A percentile compares a stretch with the other conserved stretches of the same genome.
phyloP scores from a whole-genome alignment of 2,329 filamentous ascomycete genomes.

The Alternaria sp. region DNA sequence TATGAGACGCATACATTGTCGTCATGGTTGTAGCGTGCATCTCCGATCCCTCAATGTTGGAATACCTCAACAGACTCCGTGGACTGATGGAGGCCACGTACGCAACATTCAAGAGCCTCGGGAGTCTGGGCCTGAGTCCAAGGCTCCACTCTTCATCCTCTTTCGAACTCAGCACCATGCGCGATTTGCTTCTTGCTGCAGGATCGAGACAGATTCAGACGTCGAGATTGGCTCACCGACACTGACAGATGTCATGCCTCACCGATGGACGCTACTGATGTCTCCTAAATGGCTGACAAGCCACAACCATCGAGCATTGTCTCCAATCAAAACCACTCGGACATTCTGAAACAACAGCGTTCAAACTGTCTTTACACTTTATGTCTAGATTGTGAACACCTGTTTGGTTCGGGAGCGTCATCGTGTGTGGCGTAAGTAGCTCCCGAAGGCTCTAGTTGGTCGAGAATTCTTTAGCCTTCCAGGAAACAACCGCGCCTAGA shows the following conservation, averaged over 20 bases:
- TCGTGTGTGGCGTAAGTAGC: neutral
- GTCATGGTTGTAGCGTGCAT: neutral
- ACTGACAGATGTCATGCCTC: slow-evolving; percentile 1
- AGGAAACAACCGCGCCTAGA: neutral
- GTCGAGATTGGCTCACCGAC: slow-evolving; percentile 3
- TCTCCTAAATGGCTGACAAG: neutral
- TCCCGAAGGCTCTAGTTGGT: slow-evolving; percentile 1
- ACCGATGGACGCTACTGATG: neutral
- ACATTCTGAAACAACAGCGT: slow-evolving; percentile 1
- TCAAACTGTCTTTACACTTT: neutral
- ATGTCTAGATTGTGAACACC: neutral
- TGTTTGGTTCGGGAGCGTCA: slow-evolving; percentile 5
- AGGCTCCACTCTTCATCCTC: slow-evolving; percentile 2
- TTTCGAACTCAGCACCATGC: slow-evolving; percentile 1
- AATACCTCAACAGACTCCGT: neutral
- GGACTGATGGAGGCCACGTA: neutral
- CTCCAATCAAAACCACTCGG: neutral
- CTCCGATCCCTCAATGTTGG: neutral
- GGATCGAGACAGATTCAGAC: neutral
- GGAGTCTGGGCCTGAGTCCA: slow-evolving; percentile 1
- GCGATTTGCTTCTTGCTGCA: slow-evolving; percentile 4
- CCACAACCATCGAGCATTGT: neutral
- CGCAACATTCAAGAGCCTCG: neutral
- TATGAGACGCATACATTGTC: neutral
- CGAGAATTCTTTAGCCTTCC: slow-evolving; percentile 1